A percentile compares a stretch with the other conserved stretches of the same genome.
These are phyloP conservation scores for Pythium monospermum DNA, from an alignment of 352 stramenopile species.

Conservation along the genomic window DNA sequence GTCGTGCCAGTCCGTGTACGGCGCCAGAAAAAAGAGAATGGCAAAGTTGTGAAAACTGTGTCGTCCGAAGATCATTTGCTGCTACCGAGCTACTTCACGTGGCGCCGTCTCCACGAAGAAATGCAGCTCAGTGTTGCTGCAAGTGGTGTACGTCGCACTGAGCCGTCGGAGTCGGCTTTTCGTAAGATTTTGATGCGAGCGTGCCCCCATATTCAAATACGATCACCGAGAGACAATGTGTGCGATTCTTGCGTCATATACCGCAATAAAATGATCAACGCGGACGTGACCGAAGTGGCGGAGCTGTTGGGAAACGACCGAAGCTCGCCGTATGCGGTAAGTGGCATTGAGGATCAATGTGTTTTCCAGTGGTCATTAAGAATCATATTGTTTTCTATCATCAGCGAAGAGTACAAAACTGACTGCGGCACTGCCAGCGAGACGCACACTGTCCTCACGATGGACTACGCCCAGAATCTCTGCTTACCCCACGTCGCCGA, in stretches of 20 bases:
- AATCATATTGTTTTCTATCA: conserved; percentile 8
- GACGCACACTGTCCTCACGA: conserved; percentile 6
- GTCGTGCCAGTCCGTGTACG: conserved; percentile 4
- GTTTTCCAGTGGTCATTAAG: conserved; percentile 2
- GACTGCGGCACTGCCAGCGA: conserved; percentile 1
- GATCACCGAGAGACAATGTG: conserved; percentile 1
- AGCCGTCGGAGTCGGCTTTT: conserved; percentile 1
- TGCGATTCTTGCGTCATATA: conserved; percentile 8
- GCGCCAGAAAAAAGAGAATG: background rate
- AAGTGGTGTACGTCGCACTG: conserved; percentile 1
- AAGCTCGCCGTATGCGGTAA: conserved; percentile 4
- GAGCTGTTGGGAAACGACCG: background rate
- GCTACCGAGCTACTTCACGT: conserved; percentile 8
- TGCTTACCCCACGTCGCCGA: background rate
- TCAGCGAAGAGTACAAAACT: conserved; percentile 2
- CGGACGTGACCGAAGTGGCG: background rate
- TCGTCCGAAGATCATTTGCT: conserved; percentile 4
- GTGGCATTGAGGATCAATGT: conserved; percentile 5
- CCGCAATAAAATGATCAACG: background rate
- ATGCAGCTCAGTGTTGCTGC: background rate
- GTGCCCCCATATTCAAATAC: conserved; percentile 4
- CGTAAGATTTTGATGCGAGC: background rate
- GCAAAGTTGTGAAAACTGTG: background rate
- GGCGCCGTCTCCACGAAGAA: conserved; percentile 4
- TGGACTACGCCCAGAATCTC: conserved; percentile 9